These are phyloP conservation scores for Bullera alba DNA, from an alignment of 768 basidiomycete genomes.

Conservation along the genomic window DNA sequence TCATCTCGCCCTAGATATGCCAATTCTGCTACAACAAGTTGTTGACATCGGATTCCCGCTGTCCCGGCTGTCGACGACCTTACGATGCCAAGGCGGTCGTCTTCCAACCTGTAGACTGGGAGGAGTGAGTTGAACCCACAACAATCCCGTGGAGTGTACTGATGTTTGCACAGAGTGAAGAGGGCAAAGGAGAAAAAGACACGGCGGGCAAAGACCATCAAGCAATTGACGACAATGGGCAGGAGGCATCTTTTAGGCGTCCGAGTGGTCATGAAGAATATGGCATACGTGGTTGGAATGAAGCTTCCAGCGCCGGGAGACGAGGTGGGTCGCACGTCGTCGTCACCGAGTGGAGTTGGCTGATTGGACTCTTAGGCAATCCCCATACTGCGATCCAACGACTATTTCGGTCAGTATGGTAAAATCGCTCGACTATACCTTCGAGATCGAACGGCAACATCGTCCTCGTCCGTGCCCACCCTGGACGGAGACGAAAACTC, in stretches of 20 bases:
- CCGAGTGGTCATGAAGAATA: slow-evolving; percentile 90
- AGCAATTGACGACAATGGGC: slow-evolving; percentile 80
- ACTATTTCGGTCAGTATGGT: slow-evolving; percentile 98
- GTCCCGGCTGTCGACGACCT: slow-evolving; percentile 88
- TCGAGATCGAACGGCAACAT: slow-evolving; percentile 72
- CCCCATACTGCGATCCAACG: slow-evolving; percentile 82
- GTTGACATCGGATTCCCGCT: slow-evolving; percentile 90
- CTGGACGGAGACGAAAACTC: slow-evolving; percentile 50
- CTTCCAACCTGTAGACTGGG: slow-evolving; percentile 87
- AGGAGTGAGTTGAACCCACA: slow-evolving; percentile 64
- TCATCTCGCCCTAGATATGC: slow-evolving; percentile 62
- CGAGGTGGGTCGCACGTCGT: slow-evolving; percentile 59
- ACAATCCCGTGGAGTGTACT: background rate
- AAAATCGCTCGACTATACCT: slow-evolving; percentile 93
- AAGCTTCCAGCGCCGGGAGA: slow-evolving; percentile 91
- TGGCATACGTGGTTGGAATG: slow-evolving; percentile 92
- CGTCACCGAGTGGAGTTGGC: background rate
- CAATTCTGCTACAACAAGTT: slow-evolving; percentile 99
- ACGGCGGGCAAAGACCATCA: slow-evolving; percentile 86
- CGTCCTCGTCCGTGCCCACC: slow-evolving; percentile 54
- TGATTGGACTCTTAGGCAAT: slow-evolving; percentile 57
- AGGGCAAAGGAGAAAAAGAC: slow-evolving; percentile 92
- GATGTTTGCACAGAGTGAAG: slow-evolving; percentile 63
- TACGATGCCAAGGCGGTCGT: slow-evolving; percentile 90
- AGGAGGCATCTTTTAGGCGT: slow-evolving; percentile 84